phyloP scores from a whole-genome alignment of 2,329 filamentous ascomycete genomes.

The Elsinoe arachidis region DNA sequence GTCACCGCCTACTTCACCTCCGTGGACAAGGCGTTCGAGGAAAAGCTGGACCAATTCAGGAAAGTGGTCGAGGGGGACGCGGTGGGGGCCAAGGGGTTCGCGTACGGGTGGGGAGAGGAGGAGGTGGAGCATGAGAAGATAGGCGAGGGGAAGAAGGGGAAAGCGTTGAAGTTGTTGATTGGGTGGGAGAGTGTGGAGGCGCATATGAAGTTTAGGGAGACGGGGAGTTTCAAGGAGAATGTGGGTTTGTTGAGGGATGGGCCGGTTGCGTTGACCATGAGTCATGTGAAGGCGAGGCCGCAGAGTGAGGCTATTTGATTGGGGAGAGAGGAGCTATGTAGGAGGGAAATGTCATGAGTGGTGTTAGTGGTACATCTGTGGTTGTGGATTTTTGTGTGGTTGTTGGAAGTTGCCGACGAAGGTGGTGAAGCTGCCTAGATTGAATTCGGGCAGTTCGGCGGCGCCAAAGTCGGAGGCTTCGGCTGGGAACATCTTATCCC shows the following conservation, averaged over 20 bases:
- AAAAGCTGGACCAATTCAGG: constrained; percentile 33
- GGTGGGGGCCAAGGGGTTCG: constrained; percentile 21
- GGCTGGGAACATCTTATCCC: constrained; percentile 36
- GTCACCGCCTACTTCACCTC: constrained; percentile 36
- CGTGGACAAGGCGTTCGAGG: constrained; percentile 26
- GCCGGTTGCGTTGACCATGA: constrained; percentile 36
- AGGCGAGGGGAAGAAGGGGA: constrained; percentile 28
- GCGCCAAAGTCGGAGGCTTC: constrained; percentile 25
- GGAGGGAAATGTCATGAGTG: not conserved
- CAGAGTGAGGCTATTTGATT: constrained; percentile 11
- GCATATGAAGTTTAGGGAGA: constrained; percentile 40
- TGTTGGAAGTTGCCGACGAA: constrained; percentile 5
- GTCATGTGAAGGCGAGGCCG: constrained; percentile 28
- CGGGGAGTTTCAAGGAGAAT: constrained; percentile 36
- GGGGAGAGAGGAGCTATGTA: not conserved
- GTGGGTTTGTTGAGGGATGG: constrained; percentile 36
- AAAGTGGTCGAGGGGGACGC: constrained; percentile 26
- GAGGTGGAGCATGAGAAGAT: constrained; percentile 18
- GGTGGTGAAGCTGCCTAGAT: constrained; percentile 25
- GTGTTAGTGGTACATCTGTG: not conserved
- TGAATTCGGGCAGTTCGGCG: constrained; percentile 27
- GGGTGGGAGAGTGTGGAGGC: constrained; percentile 46
- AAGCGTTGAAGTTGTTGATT: constrained; percentile 36
- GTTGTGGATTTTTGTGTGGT: not conserved
- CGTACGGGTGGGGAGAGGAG: constrained; percentile 32